Percentiles rank a stretch among this genome's conserved stretches.
phyloP scores from a whole-genome alignment of 139 green algal species.

The Chloropicon primus region DNA sequence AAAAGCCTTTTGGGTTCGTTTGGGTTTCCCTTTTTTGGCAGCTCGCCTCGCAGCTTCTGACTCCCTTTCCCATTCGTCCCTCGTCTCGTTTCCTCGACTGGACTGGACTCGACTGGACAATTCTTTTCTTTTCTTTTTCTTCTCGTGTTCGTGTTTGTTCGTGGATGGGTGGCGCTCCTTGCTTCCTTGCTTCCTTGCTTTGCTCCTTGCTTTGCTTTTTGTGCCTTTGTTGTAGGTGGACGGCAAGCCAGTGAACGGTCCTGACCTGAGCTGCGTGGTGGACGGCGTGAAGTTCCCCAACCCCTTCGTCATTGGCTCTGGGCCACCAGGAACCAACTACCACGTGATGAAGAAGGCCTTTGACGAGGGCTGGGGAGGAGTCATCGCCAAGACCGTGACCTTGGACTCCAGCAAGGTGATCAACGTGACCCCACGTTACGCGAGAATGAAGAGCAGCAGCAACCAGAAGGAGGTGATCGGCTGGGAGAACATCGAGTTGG shows the following conservation, averaged over 20 bases:
- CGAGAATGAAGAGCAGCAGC: slow-evolving; percentile 50
- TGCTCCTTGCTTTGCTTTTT: neutral
- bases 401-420: slow-evolving; percentile 75
- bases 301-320: slow-evolving; percentile 88
- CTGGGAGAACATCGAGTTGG: slow-evolving; percentile 95
- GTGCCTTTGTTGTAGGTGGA: slow-evolving; percentile 6
- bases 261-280: slow-evolving; percentile 59
- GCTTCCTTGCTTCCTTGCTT: neutral
- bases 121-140: too few relatives aligned
- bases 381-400: slow-evolving; percentile 90
- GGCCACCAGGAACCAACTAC: slow-evolving; percentile 85
- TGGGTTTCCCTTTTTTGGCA: too few relatives aligned
- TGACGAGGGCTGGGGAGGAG: slow-evolving; percentile 93
- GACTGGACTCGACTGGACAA: too few relatives aligned
- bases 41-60: too few relatives aligned
- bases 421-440: slow-evolving; percentile 94
- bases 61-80: too few relatives aligned
- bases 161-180: neutral
- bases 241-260: slow-evolving; percentile 36
- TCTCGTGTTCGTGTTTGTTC: too few relatives aligned
- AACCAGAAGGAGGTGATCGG: slow-evolving; percentile 54
- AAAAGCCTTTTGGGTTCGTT: too few relatives aligned
- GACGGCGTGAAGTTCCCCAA: slow-evolving; percentile 90
- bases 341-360: slow-evolving; percentile 68
- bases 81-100: too few relatives aligned